Evolutionary conservation across 768 basidiomycete genomes (phyloP), one percentile per base, ranked within the genome.

Genomic region (Inosperma sp.): DNA sequence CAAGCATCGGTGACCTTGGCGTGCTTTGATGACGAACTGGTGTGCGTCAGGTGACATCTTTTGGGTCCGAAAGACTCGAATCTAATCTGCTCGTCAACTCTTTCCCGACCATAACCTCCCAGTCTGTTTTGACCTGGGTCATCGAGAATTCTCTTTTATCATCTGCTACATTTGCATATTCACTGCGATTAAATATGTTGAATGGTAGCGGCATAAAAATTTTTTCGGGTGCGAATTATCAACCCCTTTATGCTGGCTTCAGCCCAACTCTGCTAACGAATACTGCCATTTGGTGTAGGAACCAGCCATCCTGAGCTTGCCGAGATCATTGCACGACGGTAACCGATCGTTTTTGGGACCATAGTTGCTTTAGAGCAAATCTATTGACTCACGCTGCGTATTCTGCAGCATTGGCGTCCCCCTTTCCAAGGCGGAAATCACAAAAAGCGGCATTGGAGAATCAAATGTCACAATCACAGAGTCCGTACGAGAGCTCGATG

Each of bases 401-500:
- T 59, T 34, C 52, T 64, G 51, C 72, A 93, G 94, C 52, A 87
- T 98, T 62, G 95, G 95, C 30, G 73, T 98, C 44, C 80, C 88
- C 34, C 78, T 98, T 51, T 87, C 90, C 48, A 88, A 86, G 56
- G 91, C 91, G 16, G 86, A 91, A 59, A 83, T 96, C 49, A 85
- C 86, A 48, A 84, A 84, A 60, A 93, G 89, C 65, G 85, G 89
- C 19, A 88, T 93, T 54, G 91, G 93, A 49, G 95, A 97, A 73
- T 91, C 90, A 41, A 81, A 81, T 61, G 91, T 98, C 45, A 86
- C 88, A 57, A 92, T 99, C 65, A 80, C 81, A 57, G 93, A 97
- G 71, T 93, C 90, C 37, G 95, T 99, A 29, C 89, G 96, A 54
- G 94, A 98, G 71, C 90, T 93, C 68, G 96, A 98, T 67, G 95